Evolutionary conservation across 1,284 basidiomycete genomes (phyloP).

Genomic region (Cryptococcus sp.): DNA sequence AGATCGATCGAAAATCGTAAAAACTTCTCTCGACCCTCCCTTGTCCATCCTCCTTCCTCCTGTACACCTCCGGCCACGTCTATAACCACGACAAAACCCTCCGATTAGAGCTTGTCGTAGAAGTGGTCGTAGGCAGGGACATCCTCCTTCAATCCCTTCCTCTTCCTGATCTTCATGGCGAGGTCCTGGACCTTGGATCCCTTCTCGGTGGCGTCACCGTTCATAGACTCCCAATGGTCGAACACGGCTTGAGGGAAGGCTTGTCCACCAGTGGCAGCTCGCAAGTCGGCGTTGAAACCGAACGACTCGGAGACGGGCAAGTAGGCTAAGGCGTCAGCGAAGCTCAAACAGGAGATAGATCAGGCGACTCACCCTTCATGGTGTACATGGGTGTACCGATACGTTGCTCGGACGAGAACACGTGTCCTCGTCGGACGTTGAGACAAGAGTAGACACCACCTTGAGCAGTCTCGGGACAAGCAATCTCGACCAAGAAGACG

Average conservation of each 20-base stretch:
- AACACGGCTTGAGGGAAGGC: slow-evolving; percentile 97
- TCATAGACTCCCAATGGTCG: slow-evolving; percentile 64
- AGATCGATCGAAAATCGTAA: too few relatives aligned
- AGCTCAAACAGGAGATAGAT: slow-evolving; percentile 32
- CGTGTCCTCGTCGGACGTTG: slow-evolving; percentile 98
- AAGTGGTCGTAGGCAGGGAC: slow-evolving; percentile 77
- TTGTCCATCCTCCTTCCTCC: too few relatives aligned
- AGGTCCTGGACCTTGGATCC: slow-evolving; percentile 51
- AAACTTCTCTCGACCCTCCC: too few relatives aligned
- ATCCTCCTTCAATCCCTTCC: slow-evolving; percentile 58
- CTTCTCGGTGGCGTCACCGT: slow-evolving; percentile 52
- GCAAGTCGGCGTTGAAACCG: slow-evolving; percentile 96
- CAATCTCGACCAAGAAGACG: slow-evolving; percentile 97
- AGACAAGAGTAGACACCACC: slow-evolving; percentile 94
- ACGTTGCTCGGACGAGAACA: slow-evolving; percentile 96
- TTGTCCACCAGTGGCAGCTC: slow-evolving; percentile 88
- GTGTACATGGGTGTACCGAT: slow-evolving; percentile 99
- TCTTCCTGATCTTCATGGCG: slow-evolving; percentile 67
- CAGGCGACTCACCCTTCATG: slow-evolving; percentile 63
- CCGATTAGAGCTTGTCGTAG: slow-evolving; percentile 72
- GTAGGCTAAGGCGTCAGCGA: slow-evolving; percentile 53
- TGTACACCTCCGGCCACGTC: too few relatives aligned
- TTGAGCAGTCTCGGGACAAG: slow-evolving; percentile 95
- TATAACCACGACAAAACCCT: background rate
- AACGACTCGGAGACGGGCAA: slow-evolving; percentile 96